Evolutionary conservation across 257 asterid species (phyloP).

Genomic region (Salvia hispanica): DNA sequence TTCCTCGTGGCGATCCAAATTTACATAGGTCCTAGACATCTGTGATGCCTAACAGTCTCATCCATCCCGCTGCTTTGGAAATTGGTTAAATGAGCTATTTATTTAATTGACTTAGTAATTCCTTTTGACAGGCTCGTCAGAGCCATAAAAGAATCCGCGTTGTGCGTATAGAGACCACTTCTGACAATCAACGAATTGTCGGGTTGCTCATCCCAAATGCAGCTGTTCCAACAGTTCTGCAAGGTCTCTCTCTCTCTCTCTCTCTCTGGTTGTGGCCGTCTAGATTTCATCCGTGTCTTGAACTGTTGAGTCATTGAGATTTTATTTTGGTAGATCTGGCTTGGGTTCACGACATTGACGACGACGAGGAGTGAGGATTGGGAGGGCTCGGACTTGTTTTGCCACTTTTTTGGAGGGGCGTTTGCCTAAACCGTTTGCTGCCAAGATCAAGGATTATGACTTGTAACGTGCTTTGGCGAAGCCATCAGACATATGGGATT

Average conservation of each 20-base stretch:
- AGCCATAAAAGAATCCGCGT: constrained; percentile 85
- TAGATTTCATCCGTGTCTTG: not conserved
- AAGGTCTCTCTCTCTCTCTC: constrained; percentile 53
- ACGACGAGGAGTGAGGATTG: constrained; percentile 31
- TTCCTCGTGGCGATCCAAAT: constrained; percentile 4
- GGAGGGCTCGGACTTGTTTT: not conserved
- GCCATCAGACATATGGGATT: constrained; percentile 22
- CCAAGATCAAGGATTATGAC: constrained; percentile 25
- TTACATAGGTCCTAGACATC: not conserved
- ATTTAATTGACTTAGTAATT: constrained; percentile 10
- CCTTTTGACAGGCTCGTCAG: constrained; percentile 61
- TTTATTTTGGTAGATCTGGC: constrained; percentile 49
- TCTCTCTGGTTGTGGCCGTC: not conserved
- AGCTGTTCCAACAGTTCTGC: constrained; percentile 89
- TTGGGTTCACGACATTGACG: constrained; percentile 50
- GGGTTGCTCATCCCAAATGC: constrained; percentile 93
- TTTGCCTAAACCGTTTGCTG: constrained; percentile 21
- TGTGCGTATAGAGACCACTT: constrained; percentile 84
- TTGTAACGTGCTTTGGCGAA: constrained; percentile 24
- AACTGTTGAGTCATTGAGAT: too few species aligned
- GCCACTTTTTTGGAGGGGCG: constrained; percentile 27
- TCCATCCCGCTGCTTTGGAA: constrained; percentile 15
- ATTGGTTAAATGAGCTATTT: not conserved
- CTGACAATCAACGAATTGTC: constrained; percentile 75
- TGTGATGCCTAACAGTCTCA: constrained; percentile 20